These are phyloP conservation scores for Termitomyces sp. DNA, from an alignment of 768 basidiomycete genomes.

Conservation along the genomic window DNA sequence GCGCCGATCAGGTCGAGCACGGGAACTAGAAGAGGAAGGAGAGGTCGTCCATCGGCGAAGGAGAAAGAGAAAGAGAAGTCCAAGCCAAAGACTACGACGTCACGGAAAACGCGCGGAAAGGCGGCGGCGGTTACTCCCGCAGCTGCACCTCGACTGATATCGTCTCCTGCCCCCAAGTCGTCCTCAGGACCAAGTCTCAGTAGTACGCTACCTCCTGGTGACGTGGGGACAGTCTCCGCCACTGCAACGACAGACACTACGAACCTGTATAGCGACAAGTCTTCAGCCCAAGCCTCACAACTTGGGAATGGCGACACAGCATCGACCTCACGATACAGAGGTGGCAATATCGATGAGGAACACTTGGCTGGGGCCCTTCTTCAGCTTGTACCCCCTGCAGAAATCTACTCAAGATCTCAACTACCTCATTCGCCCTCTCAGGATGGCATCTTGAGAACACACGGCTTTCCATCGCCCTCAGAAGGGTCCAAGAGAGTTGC, in stretches of 20 bases:
- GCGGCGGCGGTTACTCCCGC: background rate
- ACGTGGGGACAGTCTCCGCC: background rate
- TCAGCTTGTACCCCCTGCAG: slow-evolving; percentile 4
- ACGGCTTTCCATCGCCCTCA: background rate
- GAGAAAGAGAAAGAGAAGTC: slow-evolving; percentile 4
- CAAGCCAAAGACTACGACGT: background rate
- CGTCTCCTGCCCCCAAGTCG: slow-evolving; percentile 14
- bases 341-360: background rate
- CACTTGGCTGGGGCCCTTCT: background rate
- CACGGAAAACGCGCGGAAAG: slow-evolving; percentile 14
- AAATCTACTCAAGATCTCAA: background rate
- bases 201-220: background rate
- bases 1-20: background rate
- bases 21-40: slow-evolving; percentile 5
- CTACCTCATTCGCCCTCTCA: background rate
- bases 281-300: background rate
- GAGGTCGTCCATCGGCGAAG: slow-evolving; percentile 20
- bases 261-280: background rate
- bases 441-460: background rate
- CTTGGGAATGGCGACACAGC: background rate
- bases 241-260: background rate
- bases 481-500: background rate
- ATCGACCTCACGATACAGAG: background rate
- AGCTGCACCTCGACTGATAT: slow-evolving; percentile 19
- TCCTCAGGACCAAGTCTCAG: background rate